These are phyloP conservation scores for Schizosaccharomyces pombe DNA, from an alignment of 805 yeast genomes.

Conservation along the genomic window DNA sequence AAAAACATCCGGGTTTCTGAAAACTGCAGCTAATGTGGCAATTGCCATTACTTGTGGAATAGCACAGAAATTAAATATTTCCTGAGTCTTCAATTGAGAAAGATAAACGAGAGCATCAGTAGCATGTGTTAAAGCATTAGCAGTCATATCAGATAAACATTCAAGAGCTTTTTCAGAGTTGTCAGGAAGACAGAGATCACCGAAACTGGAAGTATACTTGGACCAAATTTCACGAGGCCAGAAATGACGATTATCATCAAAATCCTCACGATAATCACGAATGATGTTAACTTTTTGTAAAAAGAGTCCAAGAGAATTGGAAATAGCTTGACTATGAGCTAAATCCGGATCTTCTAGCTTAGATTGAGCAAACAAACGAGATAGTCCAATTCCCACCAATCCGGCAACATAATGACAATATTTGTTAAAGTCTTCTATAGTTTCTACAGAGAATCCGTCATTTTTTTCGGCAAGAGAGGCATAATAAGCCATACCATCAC, in stretches of 20 bases:
- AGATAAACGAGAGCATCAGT: conserved; percentile 55
- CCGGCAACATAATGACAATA: conserved; percentile 98
- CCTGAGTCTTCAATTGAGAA: conserved; percentile 52
- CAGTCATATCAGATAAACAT: conserved; percentile 62
- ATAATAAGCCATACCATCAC: conserved; percentile 94
- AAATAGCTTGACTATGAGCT: background rate
- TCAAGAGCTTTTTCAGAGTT: conserved; percentile 31
- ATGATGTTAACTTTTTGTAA: conserved; percentile 90
- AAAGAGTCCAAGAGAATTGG: conserved; percentile 76
- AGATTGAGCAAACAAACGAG: conserved; percentile 58
- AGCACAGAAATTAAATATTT: conserved; percentile 76
- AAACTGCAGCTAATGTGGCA: conserved; percentile 72
- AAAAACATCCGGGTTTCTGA: conserved; percentile 55
- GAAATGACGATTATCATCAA: conserved; percentile 75
- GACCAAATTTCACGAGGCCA: conserved; percentile 93
- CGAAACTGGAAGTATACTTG: conserved; percentile 39
- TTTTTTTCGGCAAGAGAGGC: conserved; percentile 37
- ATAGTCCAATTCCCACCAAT: conserved; percentile 85
- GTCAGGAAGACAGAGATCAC: conserved; percentile 32
- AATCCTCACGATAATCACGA: conserved; percentile 81
- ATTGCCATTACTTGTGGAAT: conserved; percentile 98
- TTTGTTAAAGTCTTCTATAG: conserved; percentile 60
- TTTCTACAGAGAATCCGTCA: conserved; percentile 54
- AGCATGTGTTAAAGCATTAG: conserved; percentile 57
- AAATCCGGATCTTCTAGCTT: conserved; percentile 36